Percentiles rank a stretch among this genome's conserved stretches.
Evolutionary conservation across 2,329 filamentous ascomycete species (phyloP).

Genomic region (Fonsecaea pedrosoi): DNA sequence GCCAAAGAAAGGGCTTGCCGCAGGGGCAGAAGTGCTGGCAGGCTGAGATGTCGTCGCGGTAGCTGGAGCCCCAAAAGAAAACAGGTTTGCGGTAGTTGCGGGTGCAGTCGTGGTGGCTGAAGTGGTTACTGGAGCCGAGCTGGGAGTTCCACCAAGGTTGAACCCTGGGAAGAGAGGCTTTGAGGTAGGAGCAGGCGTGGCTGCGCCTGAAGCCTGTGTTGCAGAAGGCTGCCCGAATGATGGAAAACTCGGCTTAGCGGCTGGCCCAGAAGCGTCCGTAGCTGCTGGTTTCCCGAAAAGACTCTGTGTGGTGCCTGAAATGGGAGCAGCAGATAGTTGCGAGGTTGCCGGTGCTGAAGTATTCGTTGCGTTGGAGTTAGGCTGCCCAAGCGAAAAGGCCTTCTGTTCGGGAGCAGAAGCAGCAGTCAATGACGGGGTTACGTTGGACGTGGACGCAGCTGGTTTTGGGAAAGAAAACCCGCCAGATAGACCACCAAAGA

Average conservation of each 20-base stretch:
- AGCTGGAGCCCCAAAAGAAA: conserved; percentile 40
- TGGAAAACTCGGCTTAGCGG: conserved; percentile 25
- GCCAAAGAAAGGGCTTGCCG: conserved; percentile 40
- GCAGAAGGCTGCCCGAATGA: conserved; percentile 20
- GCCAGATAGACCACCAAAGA: conserved; percentile 48
- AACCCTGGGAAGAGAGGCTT: conserved; percentile 41
- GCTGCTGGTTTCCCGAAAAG: conserved; percentile 31
- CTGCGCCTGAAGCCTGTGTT: conserved; percentile 28
- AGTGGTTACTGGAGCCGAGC: conserved; percentile 43
- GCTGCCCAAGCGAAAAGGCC: conserved; percentile 23
- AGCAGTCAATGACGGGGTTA: conserved; percentile 21
- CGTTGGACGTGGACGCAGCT: conserved; percentile 23
- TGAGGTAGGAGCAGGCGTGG: conserved; percentile 28
- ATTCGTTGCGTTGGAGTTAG: neutral
- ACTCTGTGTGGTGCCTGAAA: conserved; percentile 24
- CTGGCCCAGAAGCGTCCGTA: conserved; percentile 14
- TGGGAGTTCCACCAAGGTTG: conserved; percentile 29
- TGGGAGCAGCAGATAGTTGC: conserved; percentile 25
- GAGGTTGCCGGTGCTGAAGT: conserved; percentile 24
- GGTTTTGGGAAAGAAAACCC: conserved; percentile 27
- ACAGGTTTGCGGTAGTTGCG: conserved; percentile 42
- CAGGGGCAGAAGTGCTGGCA: conserved; percentile 34
- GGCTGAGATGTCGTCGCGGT: conserved; percentile 36
- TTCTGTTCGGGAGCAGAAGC: conserved; percentile 28
- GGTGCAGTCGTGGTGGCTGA: conserved; percentile 41